phyloP scores from a whole-genome alignment of 2,329 filamentous ascomycete genomes.

The Fusarium pininemorale region DNA sequence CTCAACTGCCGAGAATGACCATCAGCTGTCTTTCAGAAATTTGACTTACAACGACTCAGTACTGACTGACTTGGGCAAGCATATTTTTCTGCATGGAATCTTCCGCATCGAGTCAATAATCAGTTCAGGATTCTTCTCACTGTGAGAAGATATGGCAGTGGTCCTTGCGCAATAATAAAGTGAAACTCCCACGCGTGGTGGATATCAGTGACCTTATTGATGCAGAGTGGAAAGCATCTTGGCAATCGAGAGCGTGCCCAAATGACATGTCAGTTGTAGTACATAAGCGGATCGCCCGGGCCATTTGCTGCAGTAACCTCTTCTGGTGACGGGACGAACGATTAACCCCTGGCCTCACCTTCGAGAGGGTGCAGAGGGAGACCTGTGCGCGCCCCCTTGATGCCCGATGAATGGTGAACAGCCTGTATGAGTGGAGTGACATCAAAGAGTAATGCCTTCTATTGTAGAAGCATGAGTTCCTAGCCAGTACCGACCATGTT shows the following conservation, averaged over 20 bases:
- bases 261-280: not conserved
- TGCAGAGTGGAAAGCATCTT: not conserved
- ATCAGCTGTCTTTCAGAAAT: too few species aligned
- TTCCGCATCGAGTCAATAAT: not conserved
- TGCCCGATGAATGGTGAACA: not conserved
- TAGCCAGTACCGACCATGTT: not conserved
- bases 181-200: not conserved
- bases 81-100: accelerated
- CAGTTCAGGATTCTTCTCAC: not conserved
- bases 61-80: accelerated
- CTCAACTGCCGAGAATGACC: not conserved
- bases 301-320: not conserved
- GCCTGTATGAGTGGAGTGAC: not conserved
- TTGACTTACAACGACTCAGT: not conserved
- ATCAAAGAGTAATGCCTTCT: not conserved
- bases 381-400: not conserved
- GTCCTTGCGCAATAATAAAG: not conserved
- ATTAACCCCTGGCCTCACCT: not conserved
- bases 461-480: accelerated
- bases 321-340: not conserved
- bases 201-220: too few species aligned
- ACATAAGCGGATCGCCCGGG: not conserved
- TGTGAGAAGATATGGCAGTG: not conserved
- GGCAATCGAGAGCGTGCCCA: not conserved
- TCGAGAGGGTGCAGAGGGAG: not conserved